Percentiles rank a stretch among this genome's conserved stretches.
phyloP scores from a whole-genome alignment of 2,329 filamentous ascomycete species.

The Aspergillus vadensis region DNA sequence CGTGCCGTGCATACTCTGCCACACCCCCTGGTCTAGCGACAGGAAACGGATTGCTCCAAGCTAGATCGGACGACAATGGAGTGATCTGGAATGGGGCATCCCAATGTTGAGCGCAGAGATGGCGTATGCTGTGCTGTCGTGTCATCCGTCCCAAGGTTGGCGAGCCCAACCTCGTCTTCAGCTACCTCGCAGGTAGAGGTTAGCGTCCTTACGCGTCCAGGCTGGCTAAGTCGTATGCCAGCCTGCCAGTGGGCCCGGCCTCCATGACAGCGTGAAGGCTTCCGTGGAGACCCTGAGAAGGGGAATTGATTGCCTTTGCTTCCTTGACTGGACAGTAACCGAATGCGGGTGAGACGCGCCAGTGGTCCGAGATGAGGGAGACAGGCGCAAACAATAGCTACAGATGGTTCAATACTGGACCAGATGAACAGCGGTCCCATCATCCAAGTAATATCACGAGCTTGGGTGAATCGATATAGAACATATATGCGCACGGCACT shows the following conservation, averaged over 20 bases:
- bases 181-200: background rate
- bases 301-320: background rate
- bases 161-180: background rate
- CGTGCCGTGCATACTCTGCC: background rate
- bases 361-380: slow-evolving; percentile 19
- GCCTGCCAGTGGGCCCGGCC: too few species aligned
- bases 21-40: background rate
- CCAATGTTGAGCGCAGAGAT: background rate
- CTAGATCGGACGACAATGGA: background rate
- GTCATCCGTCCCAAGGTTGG: background rate
- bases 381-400: slow-evolving; percentile 15
- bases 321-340: background rate
- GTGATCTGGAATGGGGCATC: background rate
- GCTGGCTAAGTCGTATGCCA: too few species aligned
- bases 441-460: slow-evolving; percentile 11
- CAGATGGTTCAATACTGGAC: slow-evolving; percentile 15
- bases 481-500: slow-evolving; percentile 12
- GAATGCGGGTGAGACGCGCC: background rate
- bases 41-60: background rate
- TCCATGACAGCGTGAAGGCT: background rate
- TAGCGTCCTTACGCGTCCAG: background rate
- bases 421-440: slow-evolving; percentile 16
- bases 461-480: background rate
- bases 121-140: background rate
- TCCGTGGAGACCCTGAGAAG: background rate